A percentile compares a stretch with the other conserved stretches of the same genome.
Conservation (phyloP, 805 yeast species). For the Metschnikowia picachoensis region DNA sequence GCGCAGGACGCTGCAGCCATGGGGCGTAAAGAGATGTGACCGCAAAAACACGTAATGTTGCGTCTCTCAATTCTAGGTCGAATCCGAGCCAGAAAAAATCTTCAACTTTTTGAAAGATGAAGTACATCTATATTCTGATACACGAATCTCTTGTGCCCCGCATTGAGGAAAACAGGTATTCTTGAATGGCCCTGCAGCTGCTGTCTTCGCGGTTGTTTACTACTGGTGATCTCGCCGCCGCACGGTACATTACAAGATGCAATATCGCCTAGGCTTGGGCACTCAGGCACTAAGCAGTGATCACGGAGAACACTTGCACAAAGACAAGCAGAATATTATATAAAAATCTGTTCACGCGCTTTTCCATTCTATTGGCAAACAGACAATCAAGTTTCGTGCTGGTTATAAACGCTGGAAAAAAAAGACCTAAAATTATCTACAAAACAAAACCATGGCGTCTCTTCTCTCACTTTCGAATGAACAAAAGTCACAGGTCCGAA, state of each 20-base stretch:
- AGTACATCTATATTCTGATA: too few relatives aligned
- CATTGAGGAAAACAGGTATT: too few relatives aligned
- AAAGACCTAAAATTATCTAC: neutral
- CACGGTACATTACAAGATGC: too few relatives aligned
- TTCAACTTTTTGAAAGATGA: too few relatives aligned
- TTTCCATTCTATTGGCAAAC: neutral
- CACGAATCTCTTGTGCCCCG: too few relatives aligned
- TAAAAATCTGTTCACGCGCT: neutral
- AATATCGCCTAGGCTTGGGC: too few relatives aligned
- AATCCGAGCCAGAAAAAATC: neutral
- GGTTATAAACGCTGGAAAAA: too few relatives aligned
- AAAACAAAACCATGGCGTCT: conserved; percentile 12
- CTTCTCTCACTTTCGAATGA: conserved; percentile 49
- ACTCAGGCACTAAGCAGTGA: too few relatives aligned
- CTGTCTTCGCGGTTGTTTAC: neutral
- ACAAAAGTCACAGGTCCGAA: conserved; percentile 63
- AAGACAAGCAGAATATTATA: neutral
- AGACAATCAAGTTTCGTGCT: too few relatives aligned
- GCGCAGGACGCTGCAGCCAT: neutral
- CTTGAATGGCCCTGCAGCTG: neutral
- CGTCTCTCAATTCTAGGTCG: neutral
- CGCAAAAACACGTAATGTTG: neutral
- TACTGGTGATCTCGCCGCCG: neutral
- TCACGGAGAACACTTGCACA: neutral
- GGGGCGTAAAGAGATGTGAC: neutral